Percentiles rank a stretch among this genome's conserved stretches.
These are phyloP conservation scores for Trichosporon faecale DNA, from an alignment of 1,284 basidiomycete genomes.

Conservation along the genomic window DNA sequence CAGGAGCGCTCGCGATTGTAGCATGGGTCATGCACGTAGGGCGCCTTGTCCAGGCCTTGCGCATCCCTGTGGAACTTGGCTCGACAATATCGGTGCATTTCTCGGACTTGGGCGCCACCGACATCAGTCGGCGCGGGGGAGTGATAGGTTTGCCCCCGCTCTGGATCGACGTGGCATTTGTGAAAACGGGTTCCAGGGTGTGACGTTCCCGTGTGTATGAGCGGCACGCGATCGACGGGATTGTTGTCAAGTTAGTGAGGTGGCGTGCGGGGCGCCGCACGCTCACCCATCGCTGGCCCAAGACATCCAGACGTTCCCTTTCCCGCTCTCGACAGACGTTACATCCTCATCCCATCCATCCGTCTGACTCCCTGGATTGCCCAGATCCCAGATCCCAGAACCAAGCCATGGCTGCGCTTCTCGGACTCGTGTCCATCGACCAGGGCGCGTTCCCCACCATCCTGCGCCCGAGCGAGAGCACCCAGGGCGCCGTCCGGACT, in stretches of 20 bases:
- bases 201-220: not conserved
- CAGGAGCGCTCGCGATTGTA: too few relatives aligned
- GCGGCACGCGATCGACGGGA: not conserved
- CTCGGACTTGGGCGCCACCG: too few relatives aligned
- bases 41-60: too few relatives aligned
- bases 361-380: not conserved
- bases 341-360: not conserved
- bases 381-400: not conserved
- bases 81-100: too few relatives aligned
- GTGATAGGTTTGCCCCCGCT: not conserved
- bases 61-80: too few relatives aligned
- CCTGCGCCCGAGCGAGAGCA: not conserved
- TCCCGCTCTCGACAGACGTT: not conserved
- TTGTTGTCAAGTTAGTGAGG: not conserved
- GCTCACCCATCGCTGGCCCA: not conserved
- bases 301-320: not conserved
- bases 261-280: not conserved
- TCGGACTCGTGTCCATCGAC: not conserved
- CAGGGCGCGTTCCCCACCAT: not conserved
- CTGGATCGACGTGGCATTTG: not conserved
- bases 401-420: not conserved
- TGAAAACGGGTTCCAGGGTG: not conserved
- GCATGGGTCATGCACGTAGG: too few relatives aligned
- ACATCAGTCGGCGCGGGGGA: too few relatives aligned
- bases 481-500: slow-evolving; percentile 42